These are phyloP conservation scores for Glycine latifolia DNA, from an alignment of 306 rosid species.

Conservation along the genomic window DNA sequence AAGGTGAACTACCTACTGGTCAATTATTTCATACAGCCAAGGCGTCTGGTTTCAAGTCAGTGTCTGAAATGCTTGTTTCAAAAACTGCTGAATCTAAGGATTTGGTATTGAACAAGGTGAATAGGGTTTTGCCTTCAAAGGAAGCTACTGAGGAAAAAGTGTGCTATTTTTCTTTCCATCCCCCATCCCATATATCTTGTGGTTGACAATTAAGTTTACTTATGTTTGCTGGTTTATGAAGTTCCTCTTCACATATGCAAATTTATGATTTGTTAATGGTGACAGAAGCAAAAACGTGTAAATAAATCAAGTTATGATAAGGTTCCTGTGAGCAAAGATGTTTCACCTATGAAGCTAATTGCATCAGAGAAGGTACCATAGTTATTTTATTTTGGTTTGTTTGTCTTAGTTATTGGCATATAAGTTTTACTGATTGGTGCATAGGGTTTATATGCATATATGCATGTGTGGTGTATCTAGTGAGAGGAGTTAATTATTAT, in stretches of 20 bases:
- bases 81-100: constrained; percentile 29
- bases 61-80: constrained; percentile 61
- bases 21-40: constrained; percentile 57
- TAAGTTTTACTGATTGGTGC: constrained; percentile 1
- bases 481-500: background rate
- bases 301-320: constrained; percentile 42
- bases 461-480: background rate
- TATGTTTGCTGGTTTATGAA: constrained; percentile 11
- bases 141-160: constrained; percentile 48
- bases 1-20: constrained; percentile 80
- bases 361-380: constrained; percentile 47
- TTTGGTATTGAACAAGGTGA: background rate
- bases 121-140: constrained; percentile 44
- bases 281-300: constrained; percentile 6
- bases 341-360: constrained; percentile 36
- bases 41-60: constrained; percentile 67
- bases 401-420: background rate
- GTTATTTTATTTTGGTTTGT: constrained; percentile 1
- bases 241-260: constrained; percentile 8
- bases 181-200: background rate
- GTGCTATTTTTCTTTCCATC: background rate
- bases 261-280: background rate
- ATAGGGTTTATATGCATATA: background rate
- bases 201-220: background rate
- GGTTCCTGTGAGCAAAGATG: background rate